These are phyloP conservation scores for Inga leiocalycina DNA, from an alignment of 306 rosid genomes.

Conservation along the genomic window DNA sequence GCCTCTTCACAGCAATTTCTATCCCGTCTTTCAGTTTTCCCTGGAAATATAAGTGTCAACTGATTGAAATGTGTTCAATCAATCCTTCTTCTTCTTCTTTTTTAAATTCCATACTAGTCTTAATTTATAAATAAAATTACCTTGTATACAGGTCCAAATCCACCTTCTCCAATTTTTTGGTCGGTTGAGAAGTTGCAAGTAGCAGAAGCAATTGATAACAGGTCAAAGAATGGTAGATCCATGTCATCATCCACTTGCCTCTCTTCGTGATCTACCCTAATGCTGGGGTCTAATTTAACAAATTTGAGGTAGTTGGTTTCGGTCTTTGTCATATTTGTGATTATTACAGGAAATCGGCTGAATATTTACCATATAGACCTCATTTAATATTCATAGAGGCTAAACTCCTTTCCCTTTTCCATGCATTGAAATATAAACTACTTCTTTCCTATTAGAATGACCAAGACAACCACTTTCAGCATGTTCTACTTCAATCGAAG, in stretches of 20 bases:
- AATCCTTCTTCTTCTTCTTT: no score
- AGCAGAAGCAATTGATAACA: constrained; percentile 47
- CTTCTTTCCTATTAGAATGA: neutral
- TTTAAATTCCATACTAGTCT: constrained; percentile 1
- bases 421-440: neutral
- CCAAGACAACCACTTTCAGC: neutral
- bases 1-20: constrained; percentile 64
- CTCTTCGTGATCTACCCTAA: constrained; percentile 33
- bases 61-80: neutral
- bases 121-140: constrained; percentile 29
- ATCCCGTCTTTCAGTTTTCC: constrained; percentile 48
- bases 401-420: neutral
- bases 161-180: constrained; percentile 64
- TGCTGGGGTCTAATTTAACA: constrained; percentile 20
- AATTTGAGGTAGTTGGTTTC: neutral
- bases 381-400: neutral
- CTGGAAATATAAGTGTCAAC: constrained; percentile 31
- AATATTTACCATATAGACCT: neutral
- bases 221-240: constrained; percentile 51
- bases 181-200: constrained; percentile 44
- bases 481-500: neutral
- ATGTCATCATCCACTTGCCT: constrained; percentile 53
- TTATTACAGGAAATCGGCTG: neutral
- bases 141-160: constrained; percentile 64
- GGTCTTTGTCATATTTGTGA: neutral